Evolutionary conservation across 441 rosid species (phyloP), one percentile per base, ranked within the genome.

Genomic region (Aleurites moluccanus): DNA sequence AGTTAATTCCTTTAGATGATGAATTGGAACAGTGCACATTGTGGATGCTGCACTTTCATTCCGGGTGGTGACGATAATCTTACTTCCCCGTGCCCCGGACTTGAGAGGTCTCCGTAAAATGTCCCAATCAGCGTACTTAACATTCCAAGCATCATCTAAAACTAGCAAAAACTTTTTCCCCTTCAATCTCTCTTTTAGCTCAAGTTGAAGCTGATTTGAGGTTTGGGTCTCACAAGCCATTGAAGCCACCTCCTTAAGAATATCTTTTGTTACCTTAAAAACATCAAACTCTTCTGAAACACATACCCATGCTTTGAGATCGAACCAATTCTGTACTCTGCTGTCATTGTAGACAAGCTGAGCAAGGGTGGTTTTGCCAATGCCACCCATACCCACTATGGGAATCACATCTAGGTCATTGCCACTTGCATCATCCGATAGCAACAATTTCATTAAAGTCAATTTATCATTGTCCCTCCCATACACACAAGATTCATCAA

Each of bases 31-130:
- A 21, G 71, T 71, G 16, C 77, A 56, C 73, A 73, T 52, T 38
- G 35, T 35, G 30, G 63, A 44, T 44, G 81, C 74, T 44, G 70
- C 80, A 11, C n/a, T 47, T 25, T 65, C 61, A 4, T 50, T 79
- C n/a, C 84, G 74, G 0, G 84, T 82, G 6, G 84, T 82, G 25
- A 82, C 76, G 4, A 82, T 9, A 57, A 82, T 76, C 73, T 42
- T 78, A 18, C 84, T 82, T 53, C 82, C 82, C n/a, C 10, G n/a
- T 18, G 76, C 69, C 42, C 80, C 82, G 18, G 40, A 71, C n/a
- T 42, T 70, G 1, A 78, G 45, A 25, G 76, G 70, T 15, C 10
- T 55, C 21, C 23, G 64, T 33, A 76, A 30, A 25, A 60, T 35
- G 0, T 82, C 80, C 85, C 82, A 82, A 10, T 55, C 64, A 14